Percentiles rank a stretch among this genome's conserved stretches.
phyloP scores from a whole-genome alignment of 768 basidiomycete genomes.

The Leucocoprinus leucothites region DNA sequence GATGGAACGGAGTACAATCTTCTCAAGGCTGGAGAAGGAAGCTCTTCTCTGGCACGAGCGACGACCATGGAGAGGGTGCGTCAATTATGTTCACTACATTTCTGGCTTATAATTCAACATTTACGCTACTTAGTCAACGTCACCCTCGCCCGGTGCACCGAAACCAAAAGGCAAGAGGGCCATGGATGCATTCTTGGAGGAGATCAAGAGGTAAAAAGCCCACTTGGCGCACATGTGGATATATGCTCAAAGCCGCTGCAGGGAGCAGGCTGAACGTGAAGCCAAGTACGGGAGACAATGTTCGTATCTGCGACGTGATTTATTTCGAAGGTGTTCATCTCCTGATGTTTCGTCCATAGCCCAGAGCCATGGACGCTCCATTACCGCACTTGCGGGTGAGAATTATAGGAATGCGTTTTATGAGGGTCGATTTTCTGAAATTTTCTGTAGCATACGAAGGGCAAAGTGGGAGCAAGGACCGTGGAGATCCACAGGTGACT shows the following conservation, averaged over 20 bases:
- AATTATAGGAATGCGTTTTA: neutral
- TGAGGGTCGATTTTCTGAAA: neutral
- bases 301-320: constrained; percentile 31
- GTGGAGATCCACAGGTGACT: constrained; percentile 81
- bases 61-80: constrained; percentile 16
- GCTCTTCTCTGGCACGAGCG: neutral
- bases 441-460: constrained; percentile 68
- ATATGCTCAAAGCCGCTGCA: constrained; percentile 26
- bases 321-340: too few species aligned
- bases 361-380: constrained; percentile 63
- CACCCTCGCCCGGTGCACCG: constrained; percentile 49
- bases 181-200: constrained; percentile 95
- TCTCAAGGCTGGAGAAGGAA: neutral
- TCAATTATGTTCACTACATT: neutral
- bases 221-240: neutral
- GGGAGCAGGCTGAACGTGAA: constrained; percentile 92
- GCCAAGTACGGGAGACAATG: constrained; percentile 74
- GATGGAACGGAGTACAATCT: constrained; percentile 39
- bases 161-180: constrained; percentile 93
- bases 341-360: too few species aligned
- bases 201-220: constrained; percentile 83
- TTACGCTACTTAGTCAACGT: constrained; percentile 45
- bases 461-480: constrained; percentile 86
- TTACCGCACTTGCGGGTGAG: constrained; percentile 76
- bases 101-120: neutral